A percentile compares a stretch with the other conserved stretches of the same genome.
Conservation (phyloP, 192 early-diverging fungal genomes). For the Umbelopsis vinacea region DNA sequence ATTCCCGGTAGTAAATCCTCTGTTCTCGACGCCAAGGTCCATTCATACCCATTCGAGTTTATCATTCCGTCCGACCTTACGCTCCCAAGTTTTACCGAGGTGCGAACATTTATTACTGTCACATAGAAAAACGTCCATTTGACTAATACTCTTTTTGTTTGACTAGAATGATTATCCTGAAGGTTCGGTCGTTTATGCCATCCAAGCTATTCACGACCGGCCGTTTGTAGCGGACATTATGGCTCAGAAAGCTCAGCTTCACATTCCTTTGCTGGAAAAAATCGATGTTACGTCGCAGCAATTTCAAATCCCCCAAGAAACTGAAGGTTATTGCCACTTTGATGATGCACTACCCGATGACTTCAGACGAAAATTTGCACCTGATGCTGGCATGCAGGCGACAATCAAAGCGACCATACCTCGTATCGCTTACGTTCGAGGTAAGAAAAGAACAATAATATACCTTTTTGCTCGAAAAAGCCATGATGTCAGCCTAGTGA, state of each 20-base stretch:
- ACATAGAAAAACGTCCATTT: background rate
- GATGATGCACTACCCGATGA: background rate
- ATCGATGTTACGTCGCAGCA: constrained; percentile 4
- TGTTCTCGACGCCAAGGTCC: background rate
- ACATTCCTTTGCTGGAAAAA: constrained; percentile 18
- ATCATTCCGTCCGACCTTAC: background rate
- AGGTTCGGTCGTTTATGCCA: constrained; percentile 5
- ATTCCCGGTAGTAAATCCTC: constrained; percentile 9
- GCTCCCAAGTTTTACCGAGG: constrained; percentile 20
- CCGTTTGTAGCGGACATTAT: constrained; percentile 21
- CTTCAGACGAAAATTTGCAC: background rate
- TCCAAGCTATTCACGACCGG: constrained; percentile 18
- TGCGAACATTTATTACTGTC: background rate
- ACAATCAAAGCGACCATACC: constrained; percentile 15
- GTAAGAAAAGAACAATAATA: background rate
- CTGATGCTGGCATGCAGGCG: constrained; percentile 8
- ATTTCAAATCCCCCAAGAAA: background rate
- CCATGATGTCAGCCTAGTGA: background rate
- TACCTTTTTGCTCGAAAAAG: background rate
- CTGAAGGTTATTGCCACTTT: background rate
- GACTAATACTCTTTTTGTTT: too few relatives aligned
- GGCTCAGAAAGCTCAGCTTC: constrained; percentile 19
- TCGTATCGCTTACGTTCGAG: constrained; percentile 17
- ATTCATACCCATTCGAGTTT: constrained; percentile 18
- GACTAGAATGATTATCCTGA: constrained; percentile 14